Evolutionary conservation across 1,284 basidiomycete genomes (phyloP).

Genomic region (Papiliotrema flavescens): DNA sequence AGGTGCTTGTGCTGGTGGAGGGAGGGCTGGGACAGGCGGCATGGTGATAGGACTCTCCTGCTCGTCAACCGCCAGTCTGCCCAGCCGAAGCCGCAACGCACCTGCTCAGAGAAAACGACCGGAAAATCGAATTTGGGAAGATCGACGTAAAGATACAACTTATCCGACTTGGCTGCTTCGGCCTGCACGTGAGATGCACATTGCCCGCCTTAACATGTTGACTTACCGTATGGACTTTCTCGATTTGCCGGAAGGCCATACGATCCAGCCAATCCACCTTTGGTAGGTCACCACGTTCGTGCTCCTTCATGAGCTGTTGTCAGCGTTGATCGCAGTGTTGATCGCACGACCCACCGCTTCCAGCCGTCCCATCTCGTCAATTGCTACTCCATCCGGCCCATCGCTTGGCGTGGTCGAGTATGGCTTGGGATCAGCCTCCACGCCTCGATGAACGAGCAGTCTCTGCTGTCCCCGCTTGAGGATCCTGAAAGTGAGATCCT

Average conservation of each 20-base stretch:
- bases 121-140: constrained; percentile 97
- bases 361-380: constrained; percentile 89
- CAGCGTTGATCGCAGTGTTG: not conserved
- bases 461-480: constrained; percentile 87
- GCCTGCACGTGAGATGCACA: constrained; percentile 53
- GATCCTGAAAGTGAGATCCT: constrained; percentile 56
- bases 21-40: constrained; percentile 43
- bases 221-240: constrained; percentile 79
- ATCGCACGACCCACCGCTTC: constrained; percentile 67
- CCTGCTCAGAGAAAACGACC: constrained; percentile 89
- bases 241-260: constrained; percentile 87
- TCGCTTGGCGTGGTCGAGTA: constrained; percentile 86
- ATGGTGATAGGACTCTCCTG: constrained; percentile 37
- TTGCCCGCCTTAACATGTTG: not conserved
- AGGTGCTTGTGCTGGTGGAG: constrained; percentile 24
- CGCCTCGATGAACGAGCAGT: constrained; percentile 73
- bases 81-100: constrained; percentile 30
- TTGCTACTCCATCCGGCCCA: constrained; percentile 52
- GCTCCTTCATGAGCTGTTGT: constrained; percentile 83
- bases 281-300: constrained; percentile 88
- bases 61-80: not conserved
- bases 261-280: constrained; percentile 96
- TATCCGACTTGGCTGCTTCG: constrained; percentile 81
- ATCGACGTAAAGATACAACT: constrained; percentile 90
- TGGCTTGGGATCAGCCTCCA: constrained; percentile 77